Evolutionary conservation across 306 rosid genomes (phyloP).

Genomic region (Mimosa bimucronata): DNA sequence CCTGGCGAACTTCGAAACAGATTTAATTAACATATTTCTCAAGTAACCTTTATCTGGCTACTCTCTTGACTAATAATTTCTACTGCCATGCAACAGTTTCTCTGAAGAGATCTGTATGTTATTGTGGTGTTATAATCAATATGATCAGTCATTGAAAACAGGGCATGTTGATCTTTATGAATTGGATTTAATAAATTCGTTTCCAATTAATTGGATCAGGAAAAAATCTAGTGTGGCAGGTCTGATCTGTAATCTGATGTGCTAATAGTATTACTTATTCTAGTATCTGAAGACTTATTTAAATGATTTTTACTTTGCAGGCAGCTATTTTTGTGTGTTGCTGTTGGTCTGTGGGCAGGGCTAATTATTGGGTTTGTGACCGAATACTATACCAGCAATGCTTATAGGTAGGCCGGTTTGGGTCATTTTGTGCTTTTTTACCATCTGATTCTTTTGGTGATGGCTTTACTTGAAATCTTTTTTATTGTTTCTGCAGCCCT

Average conservation of each 20-base stretch:
- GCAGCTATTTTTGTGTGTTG: constrained; percentile 88
- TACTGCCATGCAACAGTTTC: neutral
- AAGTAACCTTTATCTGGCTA: neutral
- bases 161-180: neutral
- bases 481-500: constrained; percentile 61
- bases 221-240: no score
- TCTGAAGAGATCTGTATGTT: neutral
- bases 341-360: constrained; percentile 97
- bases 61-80: neutral
- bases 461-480: constrained; percentile 1
- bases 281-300: constrained; percentile 11
- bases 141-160: neutral
- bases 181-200: neutral
- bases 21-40: neutral
- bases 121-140: neutral
- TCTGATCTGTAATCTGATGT: neutral
- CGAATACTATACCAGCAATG: constrained; percentile 92
- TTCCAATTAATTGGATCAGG: neutral
- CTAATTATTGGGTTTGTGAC: constrained; percentile 94
- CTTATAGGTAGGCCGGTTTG: constrained; percentile 67
- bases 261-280: neutral
- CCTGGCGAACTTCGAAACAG: neutral
- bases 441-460: neutral
- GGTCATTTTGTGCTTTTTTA: neutral
- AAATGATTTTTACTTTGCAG: constrained; percentile 54